These are phyloP conservation scores for Heterobasidion irregulare DNA, from an alignment of 1,284 basidiomycete species.

Conservation along the genomic window DNA sequence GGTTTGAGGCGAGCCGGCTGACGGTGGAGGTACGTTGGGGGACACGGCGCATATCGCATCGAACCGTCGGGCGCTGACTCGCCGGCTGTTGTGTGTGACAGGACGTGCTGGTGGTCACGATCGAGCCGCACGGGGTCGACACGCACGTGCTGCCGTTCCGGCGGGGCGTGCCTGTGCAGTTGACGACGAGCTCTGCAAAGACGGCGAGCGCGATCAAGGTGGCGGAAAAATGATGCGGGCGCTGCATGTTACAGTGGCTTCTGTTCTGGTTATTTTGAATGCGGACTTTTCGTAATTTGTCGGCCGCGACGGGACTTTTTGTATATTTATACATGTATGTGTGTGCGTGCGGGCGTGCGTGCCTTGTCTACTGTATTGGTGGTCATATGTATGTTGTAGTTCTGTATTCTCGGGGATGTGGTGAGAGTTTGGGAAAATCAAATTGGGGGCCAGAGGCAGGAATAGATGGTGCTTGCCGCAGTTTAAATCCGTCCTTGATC, in stretches of 20 bases:
- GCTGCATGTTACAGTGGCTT: too few relatives aligned
- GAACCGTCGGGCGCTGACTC: too few relatives aligned
- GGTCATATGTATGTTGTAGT: not conserved
- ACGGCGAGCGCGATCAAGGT: constrained; percentile 1
- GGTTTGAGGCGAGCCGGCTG: constrained; percentile 7
- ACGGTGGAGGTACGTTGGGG: constrained; percentile 4
- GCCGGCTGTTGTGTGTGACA: not conserved
- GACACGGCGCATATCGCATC: not conserved
- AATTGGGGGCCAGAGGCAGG: not conserved
- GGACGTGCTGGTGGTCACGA: constrained; percentile 9
- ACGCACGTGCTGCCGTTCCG: constrained; percentile 10
- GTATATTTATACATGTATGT: not conserved
- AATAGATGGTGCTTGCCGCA: not conserved
- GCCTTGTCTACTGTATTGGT: not conserved
- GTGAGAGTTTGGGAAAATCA: not conserved
- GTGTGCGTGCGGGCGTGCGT: not conserved
- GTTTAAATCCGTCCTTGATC: not conserved
- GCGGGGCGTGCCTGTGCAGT: constrained; percentile 6
- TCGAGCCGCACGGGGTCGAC: constrained; percentile 3
- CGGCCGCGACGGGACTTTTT: not conserved
- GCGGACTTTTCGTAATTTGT: too few relatives aligned
- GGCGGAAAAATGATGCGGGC: not conserved
- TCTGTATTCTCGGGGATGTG: not conserved
- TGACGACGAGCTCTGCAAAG: constrained; percentile 8
- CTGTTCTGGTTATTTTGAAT: too few relatives aligned